Evolutionary conservation across 1,284 basidiomycete species (phyloP).

Genomic region (Leccinum angustisporum): DNA sequence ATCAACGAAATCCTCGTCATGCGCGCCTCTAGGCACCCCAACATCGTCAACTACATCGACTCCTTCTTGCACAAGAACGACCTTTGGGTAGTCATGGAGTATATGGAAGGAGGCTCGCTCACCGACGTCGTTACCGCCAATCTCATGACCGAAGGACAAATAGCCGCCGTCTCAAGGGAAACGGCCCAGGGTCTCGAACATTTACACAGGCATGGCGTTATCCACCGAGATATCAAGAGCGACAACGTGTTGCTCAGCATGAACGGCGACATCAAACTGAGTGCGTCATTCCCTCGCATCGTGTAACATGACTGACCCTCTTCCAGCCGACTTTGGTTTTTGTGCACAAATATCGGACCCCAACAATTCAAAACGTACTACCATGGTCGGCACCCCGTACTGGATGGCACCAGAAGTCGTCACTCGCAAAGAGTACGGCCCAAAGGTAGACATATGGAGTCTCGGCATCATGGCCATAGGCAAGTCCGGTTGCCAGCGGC

Average conservation of each 20-base stretch:
- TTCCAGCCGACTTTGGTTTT: slow-evolving; percentile 95
- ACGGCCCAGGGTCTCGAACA: slow-evolving; percentile 90
- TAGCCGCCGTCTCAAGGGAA: slow-evolving; percentile 90
- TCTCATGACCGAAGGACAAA: slow-evolving; percentile 94
- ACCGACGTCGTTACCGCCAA: slow-evolving; percentile 98
- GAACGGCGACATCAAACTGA: slow-evolving; percentile 95
- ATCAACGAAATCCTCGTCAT: slow-evolving; percentile 99
- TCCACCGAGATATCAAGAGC: slow-evolving; percentile 98
- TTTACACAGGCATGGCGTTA: slow-evolving; percentile 91
- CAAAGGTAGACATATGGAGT: slow-evolving; percentile 99
- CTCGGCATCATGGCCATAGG: slow-evolving; percentile 99
- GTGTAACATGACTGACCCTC: slow-evolving; percentile 5
- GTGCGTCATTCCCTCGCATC: slow-evolving; percentile 49
- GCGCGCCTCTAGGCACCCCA: slow-evolving; percentile 93
- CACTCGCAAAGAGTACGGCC: slow-evolving; percentile 96
- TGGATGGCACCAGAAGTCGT: slow-evolving; percentile 99
- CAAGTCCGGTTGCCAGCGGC: slow-evolving; percentile 32
- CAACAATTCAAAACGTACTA: slow-evolving; percentile 89
- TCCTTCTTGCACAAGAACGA: slow-evolving; percentile 98
- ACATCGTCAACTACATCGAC: slow-evolving; percentile 99
- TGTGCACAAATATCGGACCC: slow-evolving; percentile 96
- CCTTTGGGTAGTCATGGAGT: slow-evolving; percentile 99
- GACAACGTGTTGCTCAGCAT: slow-evolving; percentile 94
- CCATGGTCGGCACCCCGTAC: slow-evolving; percentile 99
- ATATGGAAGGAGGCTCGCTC: slow-evolving; percentile 94